Base-by-base conservation (phyloP, 2,329 filamentous ascomycete species). In the Trichoderma simmonsii region DNA sequence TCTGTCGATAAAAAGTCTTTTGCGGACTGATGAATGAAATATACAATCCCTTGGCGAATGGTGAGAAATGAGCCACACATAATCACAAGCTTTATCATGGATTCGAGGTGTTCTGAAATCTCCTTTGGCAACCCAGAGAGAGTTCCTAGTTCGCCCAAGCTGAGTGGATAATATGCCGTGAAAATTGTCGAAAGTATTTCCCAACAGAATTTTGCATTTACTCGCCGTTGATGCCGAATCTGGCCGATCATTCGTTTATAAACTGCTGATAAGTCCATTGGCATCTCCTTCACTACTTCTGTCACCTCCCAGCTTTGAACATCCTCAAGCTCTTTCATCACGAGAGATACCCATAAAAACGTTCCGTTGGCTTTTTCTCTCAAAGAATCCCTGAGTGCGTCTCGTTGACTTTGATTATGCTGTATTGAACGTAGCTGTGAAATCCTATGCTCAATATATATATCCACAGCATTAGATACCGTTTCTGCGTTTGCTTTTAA, bases 21-120 rank as follows among this genome's bases (percentile, higher is more conserved):
- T 3, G 81, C 83, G 9, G 83, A 85, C 70, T 84, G 80, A 71
- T 86, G 83, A 0, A 85, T 76, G 60, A 85, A 80, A 48, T 78
- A 82, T 12, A 85, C 71, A 0, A 34, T 75, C 3, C 34, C 73
- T 0, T 80, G 73, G 36, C 75, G 76, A 21, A 82, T 30, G 1
- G 78, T 81, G 1, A 85, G 76, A 57, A 79, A 71, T 24, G 81
- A 85, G 15, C 83, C 81, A 73, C 82, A 85, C 12, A 66, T 26
- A 8, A n/a, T n/a, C 28, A 66, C 7, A 26, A 66, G 43, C 14
- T 26, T 28, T 8, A 1, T 4, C 28, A 66, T 18, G 6, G 28
- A 56, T 7, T 26, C 14, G 6, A 4, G 3, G 3, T 28, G 18
- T 6, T 14, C 48, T 26, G 28, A 36, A 36, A 66, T 36, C 1